These are phyloP conservation scores for Vitis hybrid DNA, from an alignment of 177 flowering plant species.

Conservation along the genomic window DNA sequence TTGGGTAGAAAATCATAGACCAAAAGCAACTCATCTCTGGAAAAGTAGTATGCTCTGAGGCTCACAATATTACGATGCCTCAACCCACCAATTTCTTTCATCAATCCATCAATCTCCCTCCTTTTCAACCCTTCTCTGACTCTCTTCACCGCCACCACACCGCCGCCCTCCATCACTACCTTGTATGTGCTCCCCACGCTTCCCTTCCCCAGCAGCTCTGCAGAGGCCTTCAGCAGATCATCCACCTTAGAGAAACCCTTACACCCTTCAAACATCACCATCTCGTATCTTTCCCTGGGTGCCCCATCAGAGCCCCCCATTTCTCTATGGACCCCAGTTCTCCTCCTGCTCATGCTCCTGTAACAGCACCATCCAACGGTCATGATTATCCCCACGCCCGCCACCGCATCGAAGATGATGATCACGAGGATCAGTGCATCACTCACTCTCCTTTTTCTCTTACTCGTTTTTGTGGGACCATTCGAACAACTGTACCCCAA, in stretches of 20 bases:
- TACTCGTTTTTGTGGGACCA: slow-evolving; percentile 14
- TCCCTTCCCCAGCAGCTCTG: slow-evolving; percentile 39
- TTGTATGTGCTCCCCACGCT: slow-evolving; percentile 31
- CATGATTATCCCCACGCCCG: slow-evolving; percentile 6
- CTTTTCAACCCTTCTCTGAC: slow-evolving; percentile 26
- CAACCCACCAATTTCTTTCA: slow-evolving; percentile 42
- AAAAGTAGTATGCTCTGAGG: slow-evolving; percentile 46
- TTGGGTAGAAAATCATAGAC: slow-evolving; percentile 49
- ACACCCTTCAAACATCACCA: slow-evolving; percentile 20
- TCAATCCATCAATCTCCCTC: slow-evolving; percentile 36
- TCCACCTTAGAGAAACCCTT: slow-evolving; percentile 1
- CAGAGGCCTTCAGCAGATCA: slow-evolving; percentile 22
- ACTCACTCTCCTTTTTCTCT: neutral
- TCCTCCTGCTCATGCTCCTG: neutral
- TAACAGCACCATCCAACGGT: slow-evolving; percentile 20
- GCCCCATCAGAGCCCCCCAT: neutral
- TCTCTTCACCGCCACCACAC: slow-evolving; percentile 46
- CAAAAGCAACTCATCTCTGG: slow-evolving; percentile 52
- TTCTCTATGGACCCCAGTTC: slow-evolving; percentile 4
- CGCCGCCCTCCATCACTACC: slow-evolving; percentile 26
- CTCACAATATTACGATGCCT: slow-evolving; percentile 48
- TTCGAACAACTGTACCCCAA: slow-evolving; percentile 24
- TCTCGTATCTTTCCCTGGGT: too few species aligned
- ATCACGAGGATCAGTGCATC: slow-evolving; percentile 6
- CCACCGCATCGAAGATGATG: slow-evolving; percentile 13